A percentile compares a stretch with the other conserved stretches of the same genome.
phyloP scores from a whole-genome alignment of 257 asterid genomes.

The Solanum clarkiae region DNA sequence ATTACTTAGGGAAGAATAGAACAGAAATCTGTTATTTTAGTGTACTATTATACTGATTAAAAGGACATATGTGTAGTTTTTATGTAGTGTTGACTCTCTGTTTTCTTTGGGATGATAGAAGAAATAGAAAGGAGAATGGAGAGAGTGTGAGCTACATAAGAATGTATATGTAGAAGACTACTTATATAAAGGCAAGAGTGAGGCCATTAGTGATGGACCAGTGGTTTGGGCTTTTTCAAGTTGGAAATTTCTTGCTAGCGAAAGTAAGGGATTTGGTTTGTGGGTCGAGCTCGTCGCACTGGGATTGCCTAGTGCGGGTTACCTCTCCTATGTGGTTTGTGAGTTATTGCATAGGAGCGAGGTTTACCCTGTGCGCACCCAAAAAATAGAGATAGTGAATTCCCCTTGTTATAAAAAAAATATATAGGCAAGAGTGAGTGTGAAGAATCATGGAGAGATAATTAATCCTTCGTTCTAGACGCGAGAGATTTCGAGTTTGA shows the following conservation, averaged over 20 bases:
- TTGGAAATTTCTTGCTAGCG: no score
- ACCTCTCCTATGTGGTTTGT: no score
- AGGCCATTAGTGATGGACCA: no score
- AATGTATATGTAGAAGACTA: neutral
- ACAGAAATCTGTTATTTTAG: neutral
- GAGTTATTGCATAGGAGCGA: no score
- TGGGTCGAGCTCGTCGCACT: no score
- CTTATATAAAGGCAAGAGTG: neutral
- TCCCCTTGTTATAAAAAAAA: no score
- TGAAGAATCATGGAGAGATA: neutral
- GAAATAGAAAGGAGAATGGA: neutral
- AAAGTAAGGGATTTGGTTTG: no score
- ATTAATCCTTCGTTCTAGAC: neutral
- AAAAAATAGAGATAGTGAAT: no score
- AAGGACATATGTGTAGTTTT: neutral
- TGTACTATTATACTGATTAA: neutral
- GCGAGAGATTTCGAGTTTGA: neutral
- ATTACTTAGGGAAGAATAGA: neutral
- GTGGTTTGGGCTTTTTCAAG: no score
- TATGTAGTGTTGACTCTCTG: neutral
- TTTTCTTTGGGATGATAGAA: neutral
- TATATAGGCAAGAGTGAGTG: neutral
- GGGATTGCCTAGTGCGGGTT: accelerated
- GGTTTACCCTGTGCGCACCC: no score
- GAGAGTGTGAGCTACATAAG: neutral